phyloP scores from a whole-genome alignment of 1,284 basidiomycete genomes.

The Sanguinoderma infundibulare region DNA sequence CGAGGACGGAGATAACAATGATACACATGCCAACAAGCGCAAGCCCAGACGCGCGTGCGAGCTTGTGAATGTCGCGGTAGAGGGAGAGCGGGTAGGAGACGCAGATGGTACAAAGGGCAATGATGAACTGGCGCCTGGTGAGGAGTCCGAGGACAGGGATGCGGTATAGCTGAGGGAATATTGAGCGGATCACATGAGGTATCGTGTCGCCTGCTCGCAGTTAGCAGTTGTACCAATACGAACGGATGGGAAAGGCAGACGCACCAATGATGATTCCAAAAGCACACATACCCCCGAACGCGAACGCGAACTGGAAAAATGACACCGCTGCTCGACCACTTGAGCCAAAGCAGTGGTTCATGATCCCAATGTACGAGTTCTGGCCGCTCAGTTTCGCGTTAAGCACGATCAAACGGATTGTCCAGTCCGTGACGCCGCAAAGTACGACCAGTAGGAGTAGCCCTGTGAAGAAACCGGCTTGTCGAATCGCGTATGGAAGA shows the following conservation, averaged over 20 bases:
- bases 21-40: constrained; percentile 93
- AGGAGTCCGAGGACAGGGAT: constrained; percentile 80
- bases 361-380: constrained; percentile 94
- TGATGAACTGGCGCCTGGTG: constrained; percentile 88
- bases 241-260: constrained; percentile 43
- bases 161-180: constrained; percentile 79
- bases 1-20: constrained; percentile 88
- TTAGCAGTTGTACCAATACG: constrained; percentile 44
- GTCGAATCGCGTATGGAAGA: constrained; percentile 89
- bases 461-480: constrained; percentile 93
- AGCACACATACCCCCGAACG: constrained; percentile 97
- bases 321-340: constrained; percentile 91
- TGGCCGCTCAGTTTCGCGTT: constrained; percentile 96
- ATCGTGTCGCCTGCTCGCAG: constrained; percentile 82
- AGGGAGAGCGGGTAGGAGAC: constrained; percentile 96
- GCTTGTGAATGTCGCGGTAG: constrained; percentile 97
- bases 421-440: constrained; percentile 95
- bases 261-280: constrained; percentile 89
- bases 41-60: constrained; percentile 90
- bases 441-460: constrained; percentile 81
- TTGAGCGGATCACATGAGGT: constrained; percentile 88
- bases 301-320: constrained; percentile 97
- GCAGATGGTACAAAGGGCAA: constrained; percentile 81
- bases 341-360: constrained; percentile 93
- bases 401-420: constrained; percentile 92